Percentiles rank a stretch among this genome's conserved stretches.
phyloP scores from a whole-genome alignment of 1,284 basidiomycete genomes.

The Sanguinoderma infundibulare region DNA sequence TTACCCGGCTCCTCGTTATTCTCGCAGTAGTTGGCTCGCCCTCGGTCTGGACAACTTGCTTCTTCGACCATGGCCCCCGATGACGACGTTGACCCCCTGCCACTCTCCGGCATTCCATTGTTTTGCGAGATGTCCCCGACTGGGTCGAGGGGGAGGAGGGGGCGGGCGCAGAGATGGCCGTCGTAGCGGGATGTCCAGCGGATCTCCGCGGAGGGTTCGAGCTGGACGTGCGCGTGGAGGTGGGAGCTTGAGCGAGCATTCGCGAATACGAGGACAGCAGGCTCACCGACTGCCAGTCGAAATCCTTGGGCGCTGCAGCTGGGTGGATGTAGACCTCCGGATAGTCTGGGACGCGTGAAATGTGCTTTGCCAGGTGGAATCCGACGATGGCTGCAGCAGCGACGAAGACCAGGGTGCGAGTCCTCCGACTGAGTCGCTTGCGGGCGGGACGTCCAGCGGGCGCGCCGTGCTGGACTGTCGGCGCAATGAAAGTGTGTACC shows the following conservation, averaged over 20 bases:
- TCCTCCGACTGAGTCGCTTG: background rate
- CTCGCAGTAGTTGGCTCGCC: too few species aligned
- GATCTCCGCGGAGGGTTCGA: conserved; percentile 21
- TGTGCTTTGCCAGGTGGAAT: background rate
- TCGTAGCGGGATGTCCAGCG: conserved; percentile 30
- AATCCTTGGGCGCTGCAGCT: background rate
- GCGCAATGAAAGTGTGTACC: background rate
- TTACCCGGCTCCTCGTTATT: too few species aligned
- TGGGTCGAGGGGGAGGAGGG: conserved; percentile 42
- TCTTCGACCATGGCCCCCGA: too few species aligned
- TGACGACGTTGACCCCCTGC: too few species aligned
- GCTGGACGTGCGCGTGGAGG: conserved; percentile 2
- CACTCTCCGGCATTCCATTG: too few species aligned
- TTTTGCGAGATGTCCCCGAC: too few species aligned
- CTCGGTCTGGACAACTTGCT: too few species aligned
- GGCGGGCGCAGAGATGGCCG: conserved; percentile 30
- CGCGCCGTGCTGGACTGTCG: background rate
- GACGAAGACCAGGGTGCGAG: background rate
- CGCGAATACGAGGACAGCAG: background rate
- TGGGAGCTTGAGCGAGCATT: background rate
- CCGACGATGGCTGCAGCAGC: background rate
- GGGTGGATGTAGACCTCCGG: background rate
- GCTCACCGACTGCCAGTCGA: background rate
- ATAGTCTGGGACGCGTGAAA: background rate
- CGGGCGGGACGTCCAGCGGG: background rate